phyloP scores from a whole-genome alignment of 176 grass and related monocot genomes.

The Carex pumila region DNA sequence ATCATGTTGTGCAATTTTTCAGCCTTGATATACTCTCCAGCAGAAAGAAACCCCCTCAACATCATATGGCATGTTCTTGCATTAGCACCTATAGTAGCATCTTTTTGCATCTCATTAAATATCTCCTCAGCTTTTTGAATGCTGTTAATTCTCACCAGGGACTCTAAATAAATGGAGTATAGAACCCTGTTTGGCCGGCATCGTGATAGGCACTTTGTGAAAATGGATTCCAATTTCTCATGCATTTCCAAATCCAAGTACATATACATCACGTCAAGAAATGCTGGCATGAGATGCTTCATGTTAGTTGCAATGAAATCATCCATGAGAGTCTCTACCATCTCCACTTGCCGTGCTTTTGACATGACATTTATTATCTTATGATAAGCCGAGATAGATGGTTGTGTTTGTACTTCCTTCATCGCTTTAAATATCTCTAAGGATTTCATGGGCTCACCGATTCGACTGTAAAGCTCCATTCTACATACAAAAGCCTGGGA shows the following conservation, averaged over 20 bases:
- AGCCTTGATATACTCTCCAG: constrained; percentile 62
- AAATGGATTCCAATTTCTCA: constrained; percentile 53
- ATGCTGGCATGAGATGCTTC: constrained; percentile 90
- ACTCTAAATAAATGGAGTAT: constrained; percentile 81
- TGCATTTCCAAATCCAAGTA: constrained; percentile 78
- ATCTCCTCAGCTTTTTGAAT: constrained; percentile 66
- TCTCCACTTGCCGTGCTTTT: constrained; percentile 46
- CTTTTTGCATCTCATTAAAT: constrained; percentile 76
- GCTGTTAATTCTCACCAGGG: constrained; percentile 47
- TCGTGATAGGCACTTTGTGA: constrained; percentile 53
- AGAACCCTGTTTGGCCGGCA: constrained; percentile 74
- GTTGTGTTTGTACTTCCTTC: constrained; percentile 54
- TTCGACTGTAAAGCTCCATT: constrained; percentile 69
- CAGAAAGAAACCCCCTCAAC: constrained; percentile 63
- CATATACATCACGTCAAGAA: constrained; percentile 71
- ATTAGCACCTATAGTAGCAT: constrained; percentile 73
- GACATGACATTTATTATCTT: constrained; percentile 88
- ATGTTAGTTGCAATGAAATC: constrained; percentile 63
- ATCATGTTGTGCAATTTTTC: constrained; percentile 79
- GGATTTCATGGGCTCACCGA: constrained; percentile 67
- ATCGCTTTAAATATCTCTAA: constrained; percentile 72
- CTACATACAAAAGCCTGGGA: constrained; percentile 74
- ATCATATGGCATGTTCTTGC: constrained; percentile 75
- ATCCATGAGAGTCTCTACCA: constrained; percentile 54
- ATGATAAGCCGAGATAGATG: constrained; percentile 74